phyloP scores from a whole-genome alignment of 208 protist genomes.

The Herpetomonas samuelpessoai region DNA sequence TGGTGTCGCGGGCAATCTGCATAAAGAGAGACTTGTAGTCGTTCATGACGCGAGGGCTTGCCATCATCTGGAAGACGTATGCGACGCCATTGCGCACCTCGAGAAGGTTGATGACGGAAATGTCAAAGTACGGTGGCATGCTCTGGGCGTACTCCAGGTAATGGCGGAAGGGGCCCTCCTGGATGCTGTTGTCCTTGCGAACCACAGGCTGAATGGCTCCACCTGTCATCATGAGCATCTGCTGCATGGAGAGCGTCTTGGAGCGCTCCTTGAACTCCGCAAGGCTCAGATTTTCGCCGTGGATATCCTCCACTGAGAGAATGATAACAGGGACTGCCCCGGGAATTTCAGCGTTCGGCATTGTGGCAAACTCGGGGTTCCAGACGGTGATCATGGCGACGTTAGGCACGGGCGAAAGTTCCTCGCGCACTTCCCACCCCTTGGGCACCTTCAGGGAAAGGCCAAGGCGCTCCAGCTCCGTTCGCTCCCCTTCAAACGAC shows the following conservation, averaged over 20 bases:
- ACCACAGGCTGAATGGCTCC: slow-evolving; percentile 59
- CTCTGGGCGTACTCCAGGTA: slow-evolving; percentile 62
- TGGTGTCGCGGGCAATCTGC: slow-evolving; percentile 51
- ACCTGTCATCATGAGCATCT: slow-evolving; percentile 83
- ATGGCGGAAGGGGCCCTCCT: slow-evolving; percentile 59
- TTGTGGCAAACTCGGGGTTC: slow-evolving; percentile 58
- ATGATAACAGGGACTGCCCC: slow-evolving; percentile 63
- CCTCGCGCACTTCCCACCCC: slow-evolving; percentile 66
- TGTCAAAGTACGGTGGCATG: slow-evolving; percentile 66
- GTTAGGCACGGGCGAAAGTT: slow-evolving; percentile 72
- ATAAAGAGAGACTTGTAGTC: slow-evolving; percentile 57
- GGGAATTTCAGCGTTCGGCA: slow-evolving; percentile 30
- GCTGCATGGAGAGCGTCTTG: slow-evolving; percentile 63
- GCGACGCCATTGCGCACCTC: slow-evolving; percentile 67
- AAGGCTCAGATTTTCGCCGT: slow-evolving; percentile 66
- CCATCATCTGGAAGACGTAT: slow-evolving; percentile 84
- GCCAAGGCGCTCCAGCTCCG: slow-evolving; percentile 38
- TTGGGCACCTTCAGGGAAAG: slow-evolving; percentile 46
- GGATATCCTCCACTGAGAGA: slow-evolving; percentile 74
- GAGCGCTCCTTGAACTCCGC: slow-evolving; percentile 76
- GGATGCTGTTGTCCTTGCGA: slow-evolving; percentile 37
- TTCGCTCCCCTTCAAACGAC: slow-evolving; percentile 8
- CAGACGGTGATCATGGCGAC: slow-evolving; percentile 75
- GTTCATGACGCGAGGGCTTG: slow-evolving; percentile 54
- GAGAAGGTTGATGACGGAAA: slow-evolving; percentile 69